These are phyloP conservation scores for Diaporthe batatas DNA, from an alignment of 2,329 filamentous ascomycete species.

Conservation along the genomic window DNA sequence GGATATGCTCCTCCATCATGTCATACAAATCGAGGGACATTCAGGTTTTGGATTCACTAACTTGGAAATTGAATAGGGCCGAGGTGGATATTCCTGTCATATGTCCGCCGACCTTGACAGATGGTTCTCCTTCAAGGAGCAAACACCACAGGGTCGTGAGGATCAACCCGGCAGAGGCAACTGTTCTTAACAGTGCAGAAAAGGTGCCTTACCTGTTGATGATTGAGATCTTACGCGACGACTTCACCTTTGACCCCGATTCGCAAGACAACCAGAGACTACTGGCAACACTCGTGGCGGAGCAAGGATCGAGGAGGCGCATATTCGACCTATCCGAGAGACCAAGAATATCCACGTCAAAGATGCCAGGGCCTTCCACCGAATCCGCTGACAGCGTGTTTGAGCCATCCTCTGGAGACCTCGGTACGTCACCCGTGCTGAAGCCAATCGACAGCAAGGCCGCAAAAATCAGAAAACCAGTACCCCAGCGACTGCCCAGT, in stretches of 20 bases:
- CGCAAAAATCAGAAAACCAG: slow-evolving; percentile 43
- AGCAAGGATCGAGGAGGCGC: slow-evolving; percentile 69
- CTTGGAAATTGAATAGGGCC: slow-evolving; percentile 54
- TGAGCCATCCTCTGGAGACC: slow-evolving; percentile 83
- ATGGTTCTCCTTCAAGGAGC: slow-evolving; percentile 80
- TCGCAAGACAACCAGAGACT: slow-evolving; percentile 79
- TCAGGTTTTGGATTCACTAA: neutral
- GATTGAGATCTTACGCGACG: slow-evolving; percentile 84
- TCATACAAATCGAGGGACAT: neutral
- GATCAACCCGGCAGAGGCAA: slow-evolving; percentile 86
- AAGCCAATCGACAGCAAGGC: slow-evolving; percentile 62
- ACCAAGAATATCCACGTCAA: slow-evolving; percentile 63
- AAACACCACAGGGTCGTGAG: slow-evolving; percentile 86
- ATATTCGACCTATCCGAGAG: slow-evolving; percentile 80
- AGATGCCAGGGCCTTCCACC: slow-evolving; percentile 57
- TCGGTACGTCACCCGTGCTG: slow-evolving; percentile 80
- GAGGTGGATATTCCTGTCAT: slow-evolving; percentile 88
- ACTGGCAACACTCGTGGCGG: slow-evolving; percentile 68
- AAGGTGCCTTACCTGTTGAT: slow-evolving; percentile 88
- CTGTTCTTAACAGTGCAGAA: slow-evolving; percentile 87
- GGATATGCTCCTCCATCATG: slow-evolving; percentile 20
- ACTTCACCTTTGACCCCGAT: slow-evolving; percentile 85
- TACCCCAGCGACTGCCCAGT: slow-evolving; percentile 70
- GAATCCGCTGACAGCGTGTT: slow-evolving; percentile 80
- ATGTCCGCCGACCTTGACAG: slow-evolving; percentile 79